Evolutionary conservation across 179 eudicot genomes (phyloP), one percentile per base, ranked within the genome.

Genomic region (Beta macrorhiza): DNA sequence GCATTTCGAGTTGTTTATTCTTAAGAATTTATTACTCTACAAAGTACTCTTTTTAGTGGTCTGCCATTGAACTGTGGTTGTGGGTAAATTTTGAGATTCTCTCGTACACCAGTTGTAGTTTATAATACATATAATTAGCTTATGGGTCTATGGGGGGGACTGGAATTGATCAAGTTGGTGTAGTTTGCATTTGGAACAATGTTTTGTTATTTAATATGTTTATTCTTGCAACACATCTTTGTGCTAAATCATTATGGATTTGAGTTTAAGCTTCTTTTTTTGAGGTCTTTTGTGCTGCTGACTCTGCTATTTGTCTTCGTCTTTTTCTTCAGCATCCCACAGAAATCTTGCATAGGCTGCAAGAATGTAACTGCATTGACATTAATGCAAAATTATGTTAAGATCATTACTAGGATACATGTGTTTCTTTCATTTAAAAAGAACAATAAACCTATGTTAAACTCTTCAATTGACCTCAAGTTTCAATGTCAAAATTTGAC

Each of bases 11-110:
- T 75, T 68, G 37, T 76, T 77, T 61, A 74, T 70, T 68, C 71
- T 73, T 67, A 12, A 25, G 44, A 74, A 77, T 71, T 22, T 73
- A 64, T 80, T 17, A 44, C 78, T 72, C 32, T 77, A 77, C 20
- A 64, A 37, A 58, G 19, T 80, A 51, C 78, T 75, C 42, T 55
- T 71, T 58, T 53, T 78, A 51, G 87, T 77, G 81, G 75, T 67
- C 68, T 81, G 53, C 80, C 74, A 52, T 81, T 51, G 80, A 84
- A 73, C 76, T 68, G 76, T 75, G 78, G 78, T 74, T 81, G 81
- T 77, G 79, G 86, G 78, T 76, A 77, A 84, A 77, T 80, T 84
- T 80, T 84, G 81, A 72, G 79, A 44, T 83, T 67, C 55, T 51
- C 45, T 22, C 49, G 53, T 75, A 55, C 75, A 51, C 51, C 53